Base-by-base conservation (phyloP, 2,329 filamentous ascomycete species). In the Cercospora sp. region DNA sequence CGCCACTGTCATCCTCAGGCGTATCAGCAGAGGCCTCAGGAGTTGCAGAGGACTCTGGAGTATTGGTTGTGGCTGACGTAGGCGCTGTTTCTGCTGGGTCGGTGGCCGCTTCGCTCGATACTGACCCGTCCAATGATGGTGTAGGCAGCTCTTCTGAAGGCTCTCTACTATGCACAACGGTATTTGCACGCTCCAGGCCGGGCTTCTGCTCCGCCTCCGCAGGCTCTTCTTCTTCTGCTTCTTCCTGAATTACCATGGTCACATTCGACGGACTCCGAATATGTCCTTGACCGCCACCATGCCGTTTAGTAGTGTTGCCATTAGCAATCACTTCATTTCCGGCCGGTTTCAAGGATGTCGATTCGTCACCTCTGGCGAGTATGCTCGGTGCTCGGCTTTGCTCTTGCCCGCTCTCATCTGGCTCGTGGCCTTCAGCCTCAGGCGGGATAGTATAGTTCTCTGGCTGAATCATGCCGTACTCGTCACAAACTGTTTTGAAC, bases 391-490 rank as follows among this genome's bases (percentile, higher is more conserved):
- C 13, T 6, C 65, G 66, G 20, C 42, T 45, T 10, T 68, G 60
- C 45, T 68, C 67, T 51, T 48, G 58, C 26, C 60, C 64, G 18
- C 69, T 69, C 5, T 80, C 79, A 20, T 72, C 60, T 60, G 76
- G 72, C 64, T 94, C 92, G 1, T 93, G 82, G 0, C 94, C 94
- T 79, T 98, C 94, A 3, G 95, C 94, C 79, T 98, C 94, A 2
- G 91, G 88, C 0, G 95, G 94, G 55, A 99, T 89, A 68, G 96
- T 98, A 82, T 98, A 97, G 78, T 96, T 97, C 81, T 98, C 95
- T 61, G 92, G 89, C 1, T 93, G 93, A 31, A 99, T 89, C 68
- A 98, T 85, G 73, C 91, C 90, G 80, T 97, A 97, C 74, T 90
- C 86, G 78, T 99, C 95, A 80, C 94, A 98, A 23, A 98, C 94